A percentile compares a stretch with the other conserved stretches of the same genome.
Conservation (phyloP, 768 basidiomycete species). For the Mycena galopus region DNA sequence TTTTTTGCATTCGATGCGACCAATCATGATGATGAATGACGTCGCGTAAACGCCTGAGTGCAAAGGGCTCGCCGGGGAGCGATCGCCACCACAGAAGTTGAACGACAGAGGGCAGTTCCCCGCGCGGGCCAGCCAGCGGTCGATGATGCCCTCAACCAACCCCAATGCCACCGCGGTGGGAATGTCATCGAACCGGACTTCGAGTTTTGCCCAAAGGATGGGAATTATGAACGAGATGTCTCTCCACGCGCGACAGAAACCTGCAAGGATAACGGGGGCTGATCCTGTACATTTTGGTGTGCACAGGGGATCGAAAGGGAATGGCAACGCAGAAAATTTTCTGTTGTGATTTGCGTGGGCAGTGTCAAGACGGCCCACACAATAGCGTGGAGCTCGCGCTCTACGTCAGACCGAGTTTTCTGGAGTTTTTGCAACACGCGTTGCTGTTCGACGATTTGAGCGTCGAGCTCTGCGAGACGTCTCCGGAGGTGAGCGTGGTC, state of each 20-base stretch:
- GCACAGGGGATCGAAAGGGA: no score
- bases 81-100: not conserved
- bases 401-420: not conserved
- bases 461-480: not conserved
- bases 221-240: not conserved
- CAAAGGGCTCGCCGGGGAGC: not conserved
- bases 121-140: not conserved
- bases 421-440: not conserved
- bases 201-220: not conserved
- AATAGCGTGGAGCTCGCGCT: not conserved
- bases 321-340: no score
- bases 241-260: not conserved
- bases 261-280: no score
- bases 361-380: not conserved
- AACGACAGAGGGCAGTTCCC: not conserved
- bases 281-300: no score
- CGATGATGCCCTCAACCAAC: not conserved
- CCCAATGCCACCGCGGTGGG: not conserved
- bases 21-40: conserved; percentile 2
- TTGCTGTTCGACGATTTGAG: not conserved
- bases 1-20: not conserved
- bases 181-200: not conserved
- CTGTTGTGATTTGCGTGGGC: not conserved
- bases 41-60: not conserved
- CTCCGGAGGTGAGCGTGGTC: not conserved